Evolutionary conservation across 2,329 filamentous ascomycete genomes (phyloP), one percentile per base, ranked within the genome.

Genomic region (Aureobasidium sp.): DNA sequence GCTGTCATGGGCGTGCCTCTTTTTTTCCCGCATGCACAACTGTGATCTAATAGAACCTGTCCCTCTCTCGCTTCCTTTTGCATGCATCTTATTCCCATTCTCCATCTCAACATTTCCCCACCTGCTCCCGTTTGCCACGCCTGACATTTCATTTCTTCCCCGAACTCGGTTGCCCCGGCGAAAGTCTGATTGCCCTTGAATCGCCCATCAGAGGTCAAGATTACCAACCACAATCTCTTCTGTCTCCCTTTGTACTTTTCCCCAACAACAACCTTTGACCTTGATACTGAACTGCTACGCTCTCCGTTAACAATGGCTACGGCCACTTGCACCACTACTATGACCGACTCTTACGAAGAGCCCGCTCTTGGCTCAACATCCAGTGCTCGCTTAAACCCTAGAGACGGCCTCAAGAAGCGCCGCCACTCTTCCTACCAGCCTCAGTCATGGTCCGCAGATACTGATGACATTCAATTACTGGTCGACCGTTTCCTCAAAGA

Each of bases 401-500:
- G 73, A 58, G 50, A 62, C 26, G 57, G 57, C 10, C 44, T 60
- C 23, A 71, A 74, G 61, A 73, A 76, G 48, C 71, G 78, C 63
- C 72, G 79, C 39, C 78, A 80, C 66, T 80, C 77, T 23, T 79
- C 77, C 44, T 79, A 79, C 68, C 71, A 76, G 55, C 70, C 74
- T 41, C 71, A 72, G 61, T 72, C 75, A 62, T 80, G 78, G 74
- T 70, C 73, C 36, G 69, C 73, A 15, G 79, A 81, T 62, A 71
- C 74, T 5, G 79, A 81, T 62, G 78, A 80, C 68, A 72, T 80
- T 46, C 78, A 79, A 59, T 60, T 77, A 1, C 67, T 79, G 68
- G 76, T 94, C 56, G 90, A 94, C 71, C 77, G 88, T 56, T 94
- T 95, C 73, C 81, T 99, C 61, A 83, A 87, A 42, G 91, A 97